Percentiles rank a stretch among this genome's conserved stretches.
Conservation (phyloP, 768 basidiomycete genomes). For the Mycena epipterygia region DNA sequence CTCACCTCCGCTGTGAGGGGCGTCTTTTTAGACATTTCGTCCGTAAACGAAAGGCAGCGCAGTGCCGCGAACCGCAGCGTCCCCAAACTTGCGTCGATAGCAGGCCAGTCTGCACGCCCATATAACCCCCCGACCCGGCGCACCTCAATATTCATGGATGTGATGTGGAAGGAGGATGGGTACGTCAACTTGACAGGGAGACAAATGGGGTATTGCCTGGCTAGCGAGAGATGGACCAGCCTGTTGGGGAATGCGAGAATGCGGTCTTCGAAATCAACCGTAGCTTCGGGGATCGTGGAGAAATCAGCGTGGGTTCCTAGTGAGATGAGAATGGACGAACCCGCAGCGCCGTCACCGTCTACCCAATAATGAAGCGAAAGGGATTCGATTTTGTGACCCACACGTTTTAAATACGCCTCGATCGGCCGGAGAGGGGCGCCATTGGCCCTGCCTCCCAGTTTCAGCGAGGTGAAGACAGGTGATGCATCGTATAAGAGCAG, state of each 20-base stretch:
- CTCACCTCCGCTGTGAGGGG: background rate
- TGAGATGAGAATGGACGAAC: background rate
- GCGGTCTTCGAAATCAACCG: background rate
- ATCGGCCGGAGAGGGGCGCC: background rate
- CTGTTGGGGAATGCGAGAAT: background rate
- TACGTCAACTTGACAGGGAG: background rate
- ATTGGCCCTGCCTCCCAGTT: background rate
- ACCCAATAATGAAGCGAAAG: background rate
- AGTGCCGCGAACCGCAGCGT: background rate
- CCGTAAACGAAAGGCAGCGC: background rate
- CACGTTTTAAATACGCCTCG: background rate
- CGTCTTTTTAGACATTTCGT: background rate
- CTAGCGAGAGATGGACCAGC: background rate
- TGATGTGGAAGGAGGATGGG: background rate
- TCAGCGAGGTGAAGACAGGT: background rate
- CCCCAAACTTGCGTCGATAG: background rate
- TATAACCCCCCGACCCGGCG: too few species aligned
- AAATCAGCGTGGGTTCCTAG: background rate
- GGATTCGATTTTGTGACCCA: background rate
- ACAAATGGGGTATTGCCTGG: background rate
- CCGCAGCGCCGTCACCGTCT: background rate
- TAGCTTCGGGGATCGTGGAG: background rate
- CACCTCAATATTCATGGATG: background rate
- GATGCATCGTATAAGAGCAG: background rate
- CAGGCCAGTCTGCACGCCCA: background rate